These are phyloP conservation scores for Tubosaeta brunneosetosa DNA, from an alignment of 768 basidiomycete genomes.

Conservation along the genomic window DNA sequence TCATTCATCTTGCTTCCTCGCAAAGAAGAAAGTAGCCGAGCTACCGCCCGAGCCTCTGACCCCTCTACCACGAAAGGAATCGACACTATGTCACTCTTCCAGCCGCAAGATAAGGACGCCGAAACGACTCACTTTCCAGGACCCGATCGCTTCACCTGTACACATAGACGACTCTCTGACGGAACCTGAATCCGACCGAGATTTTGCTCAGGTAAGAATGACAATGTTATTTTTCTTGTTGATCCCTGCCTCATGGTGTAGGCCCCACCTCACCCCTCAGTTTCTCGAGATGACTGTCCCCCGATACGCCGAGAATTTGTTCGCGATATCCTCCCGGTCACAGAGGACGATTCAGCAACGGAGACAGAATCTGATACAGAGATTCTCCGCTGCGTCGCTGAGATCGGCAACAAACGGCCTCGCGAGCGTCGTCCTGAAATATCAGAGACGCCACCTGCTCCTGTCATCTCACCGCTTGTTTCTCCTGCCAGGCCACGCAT, in stretches of 20 bases:
- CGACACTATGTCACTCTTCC: constrained; percentile 1
- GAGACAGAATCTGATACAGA: constrained; percentile 33
- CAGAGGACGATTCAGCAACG: constrained; percentile 26
- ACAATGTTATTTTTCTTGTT: not conserved
- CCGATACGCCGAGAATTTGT: not conserved
- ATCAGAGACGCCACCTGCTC: constrained; percentile 3
- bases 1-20: not conserved
- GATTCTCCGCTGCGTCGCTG: constrained; percentile 17
- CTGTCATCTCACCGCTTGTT: constrained; percentile 25
- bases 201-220: constrained; percentile 10
- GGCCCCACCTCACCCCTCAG: not conserved
- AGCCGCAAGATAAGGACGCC: constrained; percentile 1
- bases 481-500: constrained; percentile 21
- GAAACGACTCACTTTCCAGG: not conserved
- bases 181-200: constrained; percentile 28
- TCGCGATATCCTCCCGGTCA: not conserved
- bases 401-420: constrained; percentile 12
- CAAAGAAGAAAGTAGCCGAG: constrained; percentile 4
- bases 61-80: not conserved
- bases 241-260: not conserved
- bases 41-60: not conserved
- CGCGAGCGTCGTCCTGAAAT: not conserved
- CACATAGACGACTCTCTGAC: constrained; percentile 26
- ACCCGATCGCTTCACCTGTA: constrained; percentile 2
- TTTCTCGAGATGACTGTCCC: not conserved